Conservation (phyloP, 148 eudicot genomes). For the Chenopodium quinoa region DNA sequence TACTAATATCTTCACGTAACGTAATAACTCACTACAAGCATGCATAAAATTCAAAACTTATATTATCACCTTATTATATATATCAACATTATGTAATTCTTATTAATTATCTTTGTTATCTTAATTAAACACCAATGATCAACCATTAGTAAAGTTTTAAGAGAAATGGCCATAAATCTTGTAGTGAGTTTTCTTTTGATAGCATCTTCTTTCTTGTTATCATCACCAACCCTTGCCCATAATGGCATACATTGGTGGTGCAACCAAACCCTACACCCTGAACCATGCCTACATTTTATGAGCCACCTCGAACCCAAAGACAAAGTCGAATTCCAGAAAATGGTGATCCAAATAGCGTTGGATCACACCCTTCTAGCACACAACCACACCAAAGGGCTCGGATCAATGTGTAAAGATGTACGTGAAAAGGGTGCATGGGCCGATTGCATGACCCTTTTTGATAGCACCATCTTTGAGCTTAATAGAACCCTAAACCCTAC, state of each 20-base stretch:
- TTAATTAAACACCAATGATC: no score
- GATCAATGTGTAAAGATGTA: background rate
- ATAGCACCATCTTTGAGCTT: conserved; percentile 19
- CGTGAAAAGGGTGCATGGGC: conserved; percentile 15
- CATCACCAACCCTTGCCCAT: conserved; percentile 9
- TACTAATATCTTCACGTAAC: no score
- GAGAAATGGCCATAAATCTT: conserved; percentile 5
- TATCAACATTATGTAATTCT: no score
- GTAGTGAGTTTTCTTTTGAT: background rate
- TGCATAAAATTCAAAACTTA: no score
- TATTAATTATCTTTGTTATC: no score
- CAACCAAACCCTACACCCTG: conserved; percentile 16
- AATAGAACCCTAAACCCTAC: conserved; percentile 14
- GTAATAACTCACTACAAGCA: no score
- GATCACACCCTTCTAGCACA: conserved; percentile 1
- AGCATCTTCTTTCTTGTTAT: background rate
- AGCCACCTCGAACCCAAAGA: conserved; percentile 20
- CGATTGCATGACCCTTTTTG: conserved; percentile 16
- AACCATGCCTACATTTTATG: conserved; percentile 23
- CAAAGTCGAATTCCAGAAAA: conserved; percentile 17
- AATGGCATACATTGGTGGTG: conserved; percentile 22
- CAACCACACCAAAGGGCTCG: conserved; percentile 4
- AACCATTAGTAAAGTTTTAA: background rate
- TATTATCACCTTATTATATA: no score
- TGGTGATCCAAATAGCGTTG: conserved; percentile 16